Conservation (phyloP, 2,329 filamentous ascomycete species). For the Colletotrichum lentis region DNA sequence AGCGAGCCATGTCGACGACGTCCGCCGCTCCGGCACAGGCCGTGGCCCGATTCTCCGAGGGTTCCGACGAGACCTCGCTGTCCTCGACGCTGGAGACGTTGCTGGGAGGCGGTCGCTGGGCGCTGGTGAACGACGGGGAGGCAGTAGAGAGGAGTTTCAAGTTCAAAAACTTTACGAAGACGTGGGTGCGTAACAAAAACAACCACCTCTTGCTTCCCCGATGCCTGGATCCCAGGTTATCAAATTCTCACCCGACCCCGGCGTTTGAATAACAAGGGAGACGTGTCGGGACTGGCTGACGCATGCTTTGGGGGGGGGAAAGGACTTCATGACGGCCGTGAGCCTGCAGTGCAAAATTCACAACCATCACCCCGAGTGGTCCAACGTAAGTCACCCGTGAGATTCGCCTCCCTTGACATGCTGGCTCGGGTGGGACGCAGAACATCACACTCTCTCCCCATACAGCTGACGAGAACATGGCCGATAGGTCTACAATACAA, state of each 20-base stretch:
- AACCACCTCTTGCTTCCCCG: neutral
- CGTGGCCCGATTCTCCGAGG: slow-evolving; percentile 53
- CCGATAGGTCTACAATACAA: slow-evolving; percentile 72
- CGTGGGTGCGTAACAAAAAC: slow-evolving; percentile 61
- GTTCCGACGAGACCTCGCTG: slow-evolving; percentile 53
- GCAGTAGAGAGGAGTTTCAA: slow-evolving; percentile 68
- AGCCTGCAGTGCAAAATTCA: slow-evolving; percentile 72
- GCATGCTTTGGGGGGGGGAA: neutral
- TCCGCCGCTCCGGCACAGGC: neutral
- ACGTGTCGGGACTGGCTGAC: slow-evolving; percentile 8
- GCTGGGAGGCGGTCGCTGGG: slow-evolving; percentile 57
- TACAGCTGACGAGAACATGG: neutral
- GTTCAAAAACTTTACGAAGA: slow-evolving; percentile 72
- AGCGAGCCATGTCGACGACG: slow-evolving; percentile 19
- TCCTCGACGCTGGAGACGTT: slow-evolving; percentile 48
- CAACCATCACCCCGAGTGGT: slow-evolving; percentile 81
- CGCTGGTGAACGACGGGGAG: slow-evolving; percentile 57
- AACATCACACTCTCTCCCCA: neutral
- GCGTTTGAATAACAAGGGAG: no score
- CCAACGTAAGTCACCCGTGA: slow-evolving; percentile 62
- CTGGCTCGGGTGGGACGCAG: neutral
- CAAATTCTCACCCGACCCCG: no score
- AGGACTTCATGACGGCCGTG: slow-evolving; percentile 80
- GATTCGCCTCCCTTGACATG: neutral
- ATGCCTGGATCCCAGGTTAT: neutral